phyloP scores from a whole-genome alignment of 106 monocot genomes.

The Triglochin maritima region DNA sequence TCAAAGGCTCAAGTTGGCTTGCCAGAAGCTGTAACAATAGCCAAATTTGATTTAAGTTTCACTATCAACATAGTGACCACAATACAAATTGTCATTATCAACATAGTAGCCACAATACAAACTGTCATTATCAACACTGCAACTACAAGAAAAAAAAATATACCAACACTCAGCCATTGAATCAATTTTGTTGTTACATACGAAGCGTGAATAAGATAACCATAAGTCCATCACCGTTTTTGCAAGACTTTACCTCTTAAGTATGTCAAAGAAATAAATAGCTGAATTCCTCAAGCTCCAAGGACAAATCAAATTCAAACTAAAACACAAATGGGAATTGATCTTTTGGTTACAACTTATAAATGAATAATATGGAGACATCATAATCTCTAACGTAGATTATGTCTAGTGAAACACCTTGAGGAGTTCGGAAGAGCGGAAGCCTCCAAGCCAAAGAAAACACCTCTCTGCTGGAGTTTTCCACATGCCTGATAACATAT shows the following conservation, averaged over 20 bases:
- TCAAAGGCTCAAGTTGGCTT: conserved; percentile 58
- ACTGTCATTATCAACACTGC: not conserved
- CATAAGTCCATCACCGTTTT: no score
- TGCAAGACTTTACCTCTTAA: no score
- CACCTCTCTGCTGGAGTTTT: conserved; percentile 94
- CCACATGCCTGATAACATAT: conserved; percentile 97
- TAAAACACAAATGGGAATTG: no score
- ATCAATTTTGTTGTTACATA: no score
- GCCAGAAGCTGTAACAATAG: conserved; percentile 18
- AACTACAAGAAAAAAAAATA: no score
- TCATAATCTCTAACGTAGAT: not conserved
- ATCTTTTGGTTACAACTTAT: no score
- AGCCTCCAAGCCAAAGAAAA: conserved; percentile 91
- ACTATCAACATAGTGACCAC: not conserved
- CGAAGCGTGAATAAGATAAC: no score
- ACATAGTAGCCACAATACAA: not conserved
- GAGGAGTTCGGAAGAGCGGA: conserved; percentile 84
- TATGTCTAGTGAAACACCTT: conserved; percentile 33
- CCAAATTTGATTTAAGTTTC: no score
- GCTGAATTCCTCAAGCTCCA: no score
- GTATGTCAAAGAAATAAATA: no score
- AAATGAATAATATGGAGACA: not conserved
- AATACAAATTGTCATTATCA: not conserved
- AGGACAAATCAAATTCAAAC: no score
- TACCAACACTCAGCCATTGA: no score